phyloP scores from a whole-genome alignment of 2,329 filamentous ascomycete genomes.

The Corinectria fuckeliana region DNA sequence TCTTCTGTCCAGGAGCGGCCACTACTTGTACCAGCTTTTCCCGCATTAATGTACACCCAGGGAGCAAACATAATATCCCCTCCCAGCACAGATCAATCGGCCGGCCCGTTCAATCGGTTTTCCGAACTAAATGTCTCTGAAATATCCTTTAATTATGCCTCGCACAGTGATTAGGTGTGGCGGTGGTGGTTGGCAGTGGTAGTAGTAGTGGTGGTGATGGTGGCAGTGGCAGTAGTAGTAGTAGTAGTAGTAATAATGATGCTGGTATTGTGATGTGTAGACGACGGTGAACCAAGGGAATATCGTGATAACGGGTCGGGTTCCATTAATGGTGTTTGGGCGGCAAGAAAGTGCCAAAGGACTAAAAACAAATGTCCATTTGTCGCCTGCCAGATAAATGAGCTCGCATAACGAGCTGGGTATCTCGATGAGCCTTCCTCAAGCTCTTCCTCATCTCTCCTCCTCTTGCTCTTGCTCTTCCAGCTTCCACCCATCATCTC shows the following conservation, averaged over 20 bases:
- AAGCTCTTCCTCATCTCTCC: slow-evolving; percentile 32
- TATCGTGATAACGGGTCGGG: background rate
- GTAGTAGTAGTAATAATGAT: background rate
- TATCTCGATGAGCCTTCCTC: slow-evolving; percentile 46
- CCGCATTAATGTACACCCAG: slow-evolving; percentile 19
- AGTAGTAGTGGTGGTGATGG: background rate
- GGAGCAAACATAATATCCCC: slow-evolving; percentile 1
- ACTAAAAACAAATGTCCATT: slow-evolving; percentile 36
- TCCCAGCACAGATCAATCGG: slow-evolving; percentile 1
- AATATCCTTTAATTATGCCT: slow-evolving; percentile 1
- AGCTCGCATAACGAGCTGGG: slow-evolving; percentile 48
- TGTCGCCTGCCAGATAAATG: slow-evolving; percentile 44
- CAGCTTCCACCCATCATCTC: background rate
- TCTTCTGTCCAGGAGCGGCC: slow-evolving; percentile 11
- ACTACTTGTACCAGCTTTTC: slow-evolving; percentile 15
- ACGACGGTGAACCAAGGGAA: background rate
- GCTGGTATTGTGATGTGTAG: background rate
- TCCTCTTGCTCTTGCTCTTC: slow-evolving; percentile 10
- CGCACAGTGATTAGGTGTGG: background rate
- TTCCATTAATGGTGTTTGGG: background rate
- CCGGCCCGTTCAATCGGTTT: slow-evolving; percentile 5
- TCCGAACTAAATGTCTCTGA: slow-evolving; percentile 13
- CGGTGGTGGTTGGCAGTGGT: background rate
- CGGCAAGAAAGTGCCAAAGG: slow-evolving; percentile 29
- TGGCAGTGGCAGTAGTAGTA: background rate